These are phyloP conservation scores for Pseudogymnoascus sp. DNA, from an alignment of 2,329 filamentous ascomycete genomes.

Conservation along the genomic window DNA sequence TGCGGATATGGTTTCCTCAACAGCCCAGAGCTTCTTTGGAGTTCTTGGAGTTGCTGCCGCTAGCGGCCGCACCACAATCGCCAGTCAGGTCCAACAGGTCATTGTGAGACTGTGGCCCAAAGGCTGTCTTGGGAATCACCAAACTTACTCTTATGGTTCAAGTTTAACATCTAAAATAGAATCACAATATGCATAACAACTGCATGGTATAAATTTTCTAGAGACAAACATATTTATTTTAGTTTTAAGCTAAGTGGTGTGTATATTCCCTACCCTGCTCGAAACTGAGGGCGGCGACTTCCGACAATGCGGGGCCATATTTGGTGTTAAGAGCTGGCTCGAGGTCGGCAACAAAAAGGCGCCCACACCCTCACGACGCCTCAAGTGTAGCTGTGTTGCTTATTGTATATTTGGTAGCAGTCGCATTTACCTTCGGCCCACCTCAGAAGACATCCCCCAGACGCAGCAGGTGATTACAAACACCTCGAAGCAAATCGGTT, in stretches of 20 bases:
- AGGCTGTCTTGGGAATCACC: background rate
- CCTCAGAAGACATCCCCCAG: background rate
- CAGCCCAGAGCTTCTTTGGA: constrained; percentile 6
- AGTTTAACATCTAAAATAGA: background rate
- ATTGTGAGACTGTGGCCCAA: background rate
- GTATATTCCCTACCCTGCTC: background rate
- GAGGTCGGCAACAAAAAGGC: background rate
- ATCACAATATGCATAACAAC: background rate
- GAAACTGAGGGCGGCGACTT: background rate
- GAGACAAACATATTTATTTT: background rate
- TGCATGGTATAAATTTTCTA: background rate
- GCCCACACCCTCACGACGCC: background rate
- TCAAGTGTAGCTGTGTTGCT: background rate
- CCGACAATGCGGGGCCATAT: background rate
- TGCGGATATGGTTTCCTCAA: constrained; percentile 6
- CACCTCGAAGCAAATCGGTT: background rate
- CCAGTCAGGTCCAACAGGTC: background rate
- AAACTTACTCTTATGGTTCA: background rate
- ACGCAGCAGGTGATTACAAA: background rate
- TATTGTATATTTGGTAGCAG: background rate
- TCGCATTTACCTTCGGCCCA: background rate
- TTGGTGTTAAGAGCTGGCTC: background rate
- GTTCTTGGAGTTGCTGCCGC: constrained; percentile 6
- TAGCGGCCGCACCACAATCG: constrained; percentile 5
- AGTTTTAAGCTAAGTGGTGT: background rate